These are phyloP conservation scores for Begonia masoniana DNA, from an alignment of 306 rosid genomes.

Conservation along the genomic window DNA sequence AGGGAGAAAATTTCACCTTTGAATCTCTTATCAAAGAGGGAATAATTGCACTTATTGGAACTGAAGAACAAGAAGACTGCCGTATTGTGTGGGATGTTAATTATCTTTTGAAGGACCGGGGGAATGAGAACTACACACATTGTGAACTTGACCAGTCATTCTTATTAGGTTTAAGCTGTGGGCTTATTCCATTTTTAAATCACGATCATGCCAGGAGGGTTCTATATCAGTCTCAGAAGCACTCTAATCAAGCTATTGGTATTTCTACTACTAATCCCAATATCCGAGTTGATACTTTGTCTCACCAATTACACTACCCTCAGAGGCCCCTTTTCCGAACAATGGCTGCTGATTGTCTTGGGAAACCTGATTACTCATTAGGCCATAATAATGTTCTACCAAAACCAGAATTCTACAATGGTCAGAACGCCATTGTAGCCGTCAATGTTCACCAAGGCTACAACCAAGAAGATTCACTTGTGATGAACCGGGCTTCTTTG, in stretches of 20 bases:
- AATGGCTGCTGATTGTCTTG: constrained; percentile 72
- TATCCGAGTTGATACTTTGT: constrained; percentile 76
- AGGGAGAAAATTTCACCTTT: constrained; percentile 39
- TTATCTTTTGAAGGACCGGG: constrained; percentile 37
- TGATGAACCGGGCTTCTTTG: constrained; percentile 88
- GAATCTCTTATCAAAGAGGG: constrained; percentile 55
- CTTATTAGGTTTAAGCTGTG: constrained; percentile 71
- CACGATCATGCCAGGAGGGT: constrained; percentile 97
- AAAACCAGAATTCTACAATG: constrained; percentile 69
- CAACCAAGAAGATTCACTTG: constrained; percentile 95
- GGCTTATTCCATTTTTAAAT: constrained; percentile 80
- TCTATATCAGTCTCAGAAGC: constrained; percentile 87
- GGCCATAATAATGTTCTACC: constrained; percentile 33
- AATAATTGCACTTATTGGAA: constrained; percentile 69
- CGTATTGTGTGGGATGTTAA: constrained; percentile 64
- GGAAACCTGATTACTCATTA: constrained; percentile 31
- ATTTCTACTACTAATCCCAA: constrained; percentile 57
- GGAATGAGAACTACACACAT: constrained; percentile 58
- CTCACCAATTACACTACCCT: constrained; percentile 78
- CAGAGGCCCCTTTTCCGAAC: constrained; percentile 82
- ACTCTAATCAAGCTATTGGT: constrained; percentile 93
- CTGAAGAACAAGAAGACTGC: constrained; percentile 98
- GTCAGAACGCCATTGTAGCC: constrained; percentile 93
- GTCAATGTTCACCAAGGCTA: constrained; percentile 91
- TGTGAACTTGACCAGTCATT: constrained; percentile 92